Evolutionary conservation across 2,329 filamentous ascomycete genomes (phyloP).

Genomic region (Fusarium sp.): DNA sequence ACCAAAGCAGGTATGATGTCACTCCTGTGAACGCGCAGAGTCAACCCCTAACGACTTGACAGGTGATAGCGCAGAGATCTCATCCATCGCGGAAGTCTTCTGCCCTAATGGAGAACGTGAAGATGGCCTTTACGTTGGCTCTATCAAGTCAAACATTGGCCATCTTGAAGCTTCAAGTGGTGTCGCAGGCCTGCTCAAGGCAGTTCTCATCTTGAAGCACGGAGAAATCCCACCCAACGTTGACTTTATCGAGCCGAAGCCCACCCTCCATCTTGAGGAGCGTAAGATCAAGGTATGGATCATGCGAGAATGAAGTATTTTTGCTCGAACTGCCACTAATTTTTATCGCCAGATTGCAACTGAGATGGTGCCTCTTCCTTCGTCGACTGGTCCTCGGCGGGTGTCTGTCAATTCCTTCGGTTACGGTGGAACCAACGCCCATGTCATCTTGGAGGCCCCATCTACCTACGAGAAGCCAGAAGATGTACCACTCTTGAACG

Average conservation of each 20-base stretch:
- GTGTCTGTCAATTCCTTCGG: conserved; percentile 28
- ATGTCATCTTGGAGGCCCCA: conserved; percentile 29
- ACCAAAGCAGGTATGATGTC: conserved; percentile 21
- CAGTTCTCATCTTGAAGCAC: conserved; percentile 23
- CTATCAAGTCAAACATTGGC: conserved; percentile 29
- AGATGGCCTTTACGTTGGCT: conserved; percentile 19
- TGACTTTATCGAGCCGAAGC: conserved; percentile 23
- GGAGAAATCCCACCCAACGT: conserved; percentile 22
- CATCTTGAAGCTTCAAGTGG: conserved; percentile 29
- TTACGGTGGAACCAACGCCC: conserved; percentile 30
- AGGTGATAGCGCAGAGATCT: conserved; percentile 30
- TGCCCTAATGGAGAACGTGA: conserved; percentile 4
- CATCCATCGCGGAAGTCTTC: conserved; percentile 25
- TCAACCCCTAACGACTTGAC: neutral
- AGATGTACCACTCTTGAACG: neutral
- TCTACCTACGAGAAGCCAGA: neutral
- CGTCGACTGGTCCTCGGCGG: conserved; percentile 2
- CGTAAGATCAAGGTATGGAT: conserved; percentile 8
- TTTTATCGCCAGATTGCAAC: conserved; percentile 5
- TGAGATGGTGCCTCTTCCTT: conserved; percentile 9
- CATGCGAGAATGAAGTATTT: neutral
- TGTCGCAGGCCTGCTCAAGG: conserved; percentile 25
- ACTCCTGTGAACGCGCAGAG: too few species aligned
- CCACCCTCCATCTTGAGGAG: conserved; percentile 14
- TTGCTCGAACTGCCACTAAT: neutral